Evolutionary conservation across 441 rosid species (phyloP).

Genomic region (Pelargonium australe): DNA sequence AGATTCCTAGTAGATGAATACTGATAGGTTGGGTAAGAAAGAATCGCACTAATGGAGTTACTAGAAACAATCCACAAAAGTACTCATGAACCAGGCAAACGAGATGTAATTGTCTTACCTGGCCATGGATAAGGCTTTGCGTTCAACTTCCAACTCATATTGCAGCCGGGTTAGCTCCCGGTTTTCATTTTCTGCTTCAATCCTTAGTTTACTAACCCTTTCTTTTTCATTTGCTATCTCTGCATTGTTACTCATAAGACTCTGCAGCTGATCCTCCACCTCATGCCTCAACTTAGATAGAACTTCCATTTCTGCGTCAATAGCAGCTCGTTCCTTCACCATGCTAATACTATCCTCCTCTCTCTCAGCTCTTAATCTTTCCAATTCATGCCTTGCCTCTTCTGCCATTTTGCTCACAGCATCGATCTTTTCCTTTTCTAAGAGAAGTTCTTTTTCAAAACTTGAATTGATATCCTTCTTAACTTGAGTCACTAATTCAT

Average conservation of each 20-base stretch:
- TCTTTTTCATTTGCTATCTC: constrained; percentile 78
- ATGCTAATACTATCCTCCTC: constrained; percentile 58
- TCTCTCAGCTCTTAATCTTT: constrained; percentile 57
- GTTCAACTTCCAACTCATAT: constrained; percentile 74
- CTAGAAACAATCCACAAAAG: background rate
- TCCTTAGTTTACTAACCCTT: constrained; percentile 52
- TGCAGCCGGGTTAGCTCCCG: constrained; percentile 65
- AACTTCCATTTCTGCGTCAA: constrained; percentile 81
- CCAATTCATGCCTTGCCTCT: constrained; percentile 65
- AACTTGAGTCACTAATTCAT: constrained; percentile 70
- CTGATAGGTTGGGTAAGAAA: background rate
- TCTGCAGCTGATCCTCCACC: constrained; percentile 70
- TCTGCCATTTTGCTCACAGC: constrained; percentile 85
- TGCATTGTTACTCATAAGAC: constrained; percentile 56
- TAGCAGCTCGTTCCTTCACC: constrained; percentile 60
- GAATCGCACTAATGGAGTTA: background rate
- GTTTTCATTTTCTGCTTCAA: constrained; percentile 64
- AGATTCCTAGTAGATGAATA: constrained; percentile 2
- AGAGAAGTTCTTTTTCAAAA: constrained; percentile 65
- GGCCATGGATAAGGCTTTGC: constrained; percentile 82
- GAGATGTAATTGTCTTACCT: constrained; percentile 39
- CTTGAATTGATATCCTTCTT: constrained; percentile 71
- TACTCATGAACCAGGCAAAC: background rate
- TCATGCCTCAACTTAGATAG: constrained; percentile 59
- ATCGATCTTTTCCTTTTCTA: constrained; percentile 63